Conservation (phyloP, 495 filamentous ascomycete genomes). For the Geopyxis carbonaria region DNA sequence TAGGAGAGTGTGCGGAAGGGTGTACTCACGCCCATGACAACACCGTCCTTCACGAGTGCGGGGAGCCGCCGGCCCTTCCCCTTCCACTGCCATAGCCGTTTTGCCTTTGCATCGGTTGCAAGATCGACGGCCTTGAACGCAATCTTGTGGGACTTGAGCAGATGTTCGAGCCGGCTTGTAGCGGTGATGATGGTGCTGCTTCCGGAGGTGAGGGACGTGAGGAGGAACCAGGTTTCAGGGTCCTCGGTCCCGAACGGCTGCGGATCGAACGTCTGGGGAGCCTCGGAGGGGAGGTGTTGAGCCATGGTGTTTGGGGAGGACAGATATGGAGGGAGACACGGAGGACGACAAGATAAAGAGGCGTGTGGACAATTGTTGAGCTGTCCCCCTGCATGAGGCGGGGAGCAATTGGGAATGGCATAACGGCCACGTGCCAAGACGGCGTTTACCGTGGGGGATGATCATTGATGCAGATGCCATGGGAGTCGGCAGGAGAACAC, state of each 20-base stretch:
- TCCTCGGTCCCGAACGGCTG: conserved; percentile 15
- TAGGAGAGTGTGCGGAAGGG: too few relatives aligned
- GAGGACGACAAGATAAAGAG: too few relatives aligned
- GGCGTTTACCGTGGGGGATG: too few relatives aligned
- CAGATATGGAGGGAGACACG: too few relatives aligned
- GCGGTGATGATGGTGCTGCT: conserved; percentile 60
- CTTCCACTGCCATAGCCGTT: conserved; percentile 76
- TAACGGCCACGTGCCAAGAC: too few relatives aligned
- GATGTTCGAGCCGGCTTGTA: conserved; percentile 85
- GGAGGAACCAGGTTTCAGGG: conserved; percentile 19
- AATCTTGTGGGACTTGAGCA: conserved; percentile 86
- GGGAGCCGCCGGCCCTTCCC: conserved; percentile 67
- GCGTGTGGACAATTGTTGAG: too few relatives aligned
- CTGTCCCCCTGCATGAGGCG: too few relatives aligned
- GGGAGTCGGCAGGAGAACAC: too few relatives aligned
- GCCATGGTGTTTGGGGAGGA: too few relatives aligned
- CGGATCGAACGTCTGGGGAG: conserved; percentile 11
- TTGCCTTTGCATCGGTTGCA: conserved; percentile 78
- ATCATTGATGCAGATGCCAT: too few relatives aligned
- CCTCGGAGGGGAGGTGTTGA: conserved; percentile 2
- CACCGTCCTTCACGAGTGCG: conserved; percentile 70
- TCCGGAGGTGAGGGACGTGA: conserved; percentile 24
- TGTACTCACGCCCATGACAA: conserved; percentile 63
- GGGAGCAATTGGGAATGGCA: too few relatives aligned
- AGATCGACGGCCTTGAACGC: conserved; percentile 84